These are phyloP conservation scores for Aspergillus pseudonomiae DNA, from an alignment of 2,329 filamentous ascomycete species.

Conservation along the genomic window DNA sequence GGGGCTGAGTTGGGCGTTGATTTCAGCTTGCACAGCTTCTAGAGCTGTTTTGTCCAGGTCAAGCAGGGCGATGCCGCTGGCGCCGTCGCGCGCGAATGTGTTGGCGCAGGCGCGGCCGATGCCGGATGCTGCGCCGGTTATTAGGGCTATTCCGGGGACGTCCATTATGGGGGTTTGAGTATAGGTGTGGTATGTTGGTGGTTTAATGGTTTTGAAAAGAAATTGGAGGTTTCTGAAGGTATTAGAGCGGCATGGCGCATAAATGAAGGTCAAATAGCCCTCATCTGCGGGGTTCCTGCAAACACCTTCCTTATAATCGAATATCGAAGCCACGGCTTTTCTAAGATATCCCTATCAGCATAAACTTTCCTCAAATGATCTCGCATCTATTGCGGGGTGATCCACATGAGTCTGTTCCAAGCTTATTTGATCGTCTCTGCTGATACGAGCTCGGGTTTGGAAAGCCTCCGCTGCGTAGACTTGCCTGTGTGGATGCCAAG, in stretches of 20 bases:
- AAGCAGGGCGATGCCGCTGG: slow-evolving; percentile 4
- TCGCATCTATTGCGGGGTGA: too few relatives aligned
- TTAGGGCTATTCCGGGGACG: slow-evolving; percentile 5
- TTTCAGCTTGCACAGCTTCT: background rate
- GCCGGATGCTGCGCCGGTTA: slow-evolving; percentile 14
- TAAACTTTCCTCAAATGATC: background rate
- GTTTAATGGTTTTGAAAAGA: background rate
- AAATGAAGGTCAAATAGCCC: background rate
- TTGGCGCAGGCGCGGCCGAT: slow-evolving; percentile 14
- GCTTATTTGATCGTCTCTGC: background rate
- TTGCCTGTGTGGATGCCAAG: background rate
- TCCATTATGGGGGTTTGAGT: background rate
- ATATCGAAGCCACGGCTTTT: background rate
- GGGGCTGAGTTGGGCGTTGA: background rate
- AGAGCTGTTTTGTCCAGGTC: background rate
- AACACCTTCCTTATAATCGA: background rate
- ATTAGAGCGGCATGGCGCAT: background rate
- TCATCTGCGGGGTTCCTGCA: background rate
- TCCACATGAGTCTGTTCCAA: background rate
- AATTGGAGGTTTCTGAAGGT: background rate
- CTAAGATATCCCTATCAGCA: background rate
- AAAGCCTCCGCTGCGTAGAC: background rate
- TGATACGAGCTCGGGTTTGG: background rate
- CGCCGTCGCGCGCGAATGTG: slow-evolving; percentile 15
- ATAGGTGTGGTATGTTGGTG: background rate